Base-by-base conservation (phyloP, 2,329 filamentous ascomycete species). In the Colletotrichum spaethianum region DNA sequence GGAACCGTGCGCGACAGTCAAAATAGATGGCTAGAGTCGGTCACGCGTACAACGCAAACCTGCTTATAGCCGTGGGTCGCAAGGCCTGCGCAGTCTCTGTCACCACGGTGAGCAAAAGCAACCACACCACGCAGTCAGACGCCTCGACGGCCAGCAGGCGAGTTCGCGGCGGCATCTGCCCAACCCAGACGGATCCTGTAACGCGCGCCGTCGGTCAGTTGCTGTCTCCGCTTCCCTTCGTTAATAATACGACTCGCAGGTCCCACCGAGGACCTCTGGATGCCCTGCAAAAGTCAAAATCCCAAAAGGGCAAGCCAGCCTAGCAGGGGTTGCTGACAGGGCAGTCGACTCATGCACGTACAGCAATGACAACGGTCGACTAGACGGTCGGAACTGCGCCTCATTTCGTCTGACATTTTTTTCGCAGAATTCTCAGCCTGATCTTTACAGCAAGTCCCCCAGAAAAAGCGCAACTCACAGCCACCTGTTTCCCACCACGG, bases 251-350 rank as follows among this genome's bases (percentile, higher is more conserved):
- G 46, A 38, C 42, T 60, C 12, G n/a, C 44, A 23, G 42, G 33
- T 48, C 33, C 46, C 44, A 44, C 60, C 40, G 23, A 26, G 52
- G 52, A 36, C 26, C 40, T 66, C 26, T 53, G 26, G 42, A 23
- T 65, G 61, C 55, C 67, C 56, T 69, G 59, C 40, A 64, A 63
- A 63, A 72, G 69, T 64, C 69, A 72, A 72, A 72, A 72, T 72
- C 69, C 69, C 31, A 69, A 72, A 72, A 64, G 59, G 69, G 69
- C 28, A 72, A 69, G 36, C 65, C 46, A 56, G 69, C 42, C 60
- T 33, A 64, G 52, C 65, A 69, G 60, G 69, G 65, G 65, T 52
- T n/a, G 38, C 14, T 36, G 65, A 72, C 69, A 72, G 65, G 69
- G 69, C 61, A 61, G 36, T 23, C 69, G 69, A 72, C 69, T 72